Conservation (phyloP, 345 rosid species). For the Gossypium australe region DNA sequence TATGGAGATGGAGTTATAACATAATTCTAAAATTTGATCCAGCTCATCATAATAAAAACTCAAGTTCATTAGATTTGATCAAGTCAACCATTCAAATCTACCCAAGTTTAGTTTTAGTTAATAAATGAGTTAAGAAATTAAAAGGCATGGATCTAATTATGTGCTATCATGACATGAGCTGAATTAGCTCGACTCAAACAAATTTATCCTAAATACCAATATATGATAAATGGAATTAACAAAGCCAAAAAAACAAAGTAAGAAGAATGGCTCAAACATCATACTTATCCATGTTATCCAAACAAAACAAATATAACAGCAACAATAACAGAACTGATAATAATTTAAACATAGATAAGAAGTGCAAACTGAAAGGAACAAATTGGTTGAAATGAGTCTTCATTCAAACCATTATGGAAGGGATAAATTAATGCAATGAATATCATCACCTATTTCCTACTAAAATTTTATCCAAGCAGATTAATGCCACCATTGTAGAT, state of each 20-base stretch:
- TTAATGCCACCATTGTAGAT: not conserved
- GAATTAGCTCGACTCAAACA: not conserved
- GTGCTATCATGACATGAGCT: not conserved
- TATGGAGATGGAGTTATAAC: not conserved
- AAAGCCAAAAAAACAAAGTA: not conserved
- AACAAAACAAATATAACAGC: not conserved
- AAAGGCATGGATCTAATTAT: not conserved
- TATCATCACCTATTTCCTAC: not conserved
- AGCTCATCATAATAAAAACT: too few species aligned
- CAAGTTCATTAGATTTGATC: not conserved
- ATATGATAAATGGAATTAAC: not conserved
- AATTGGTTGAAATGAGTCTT: not conserved
- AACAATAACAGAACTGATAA: not conserved
- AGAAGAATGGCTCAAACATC: not conserved
- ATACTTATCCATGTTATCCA: not conserved
- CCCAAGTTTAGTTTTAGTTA: too few species aligned
- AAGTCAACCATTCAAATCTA: not conserved
- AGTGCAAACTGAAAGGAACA: not conserved
- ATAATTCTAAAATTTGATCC: not conserved
- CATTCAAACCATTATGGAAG: not conserved
- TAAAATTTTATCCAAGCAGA: not conserved
- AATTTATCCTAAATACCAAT: not conserved
- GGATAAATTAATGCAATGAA: not conserved
- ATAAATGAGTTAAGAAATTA: not conserved
- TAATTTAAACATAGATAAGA: not conserved